Percentiles rank a stretch among this genome's conserved stretches.
phyloP scores from a whole-genome alignment of 139 green algal genomes.

The Marvania coccoides region DNA sequence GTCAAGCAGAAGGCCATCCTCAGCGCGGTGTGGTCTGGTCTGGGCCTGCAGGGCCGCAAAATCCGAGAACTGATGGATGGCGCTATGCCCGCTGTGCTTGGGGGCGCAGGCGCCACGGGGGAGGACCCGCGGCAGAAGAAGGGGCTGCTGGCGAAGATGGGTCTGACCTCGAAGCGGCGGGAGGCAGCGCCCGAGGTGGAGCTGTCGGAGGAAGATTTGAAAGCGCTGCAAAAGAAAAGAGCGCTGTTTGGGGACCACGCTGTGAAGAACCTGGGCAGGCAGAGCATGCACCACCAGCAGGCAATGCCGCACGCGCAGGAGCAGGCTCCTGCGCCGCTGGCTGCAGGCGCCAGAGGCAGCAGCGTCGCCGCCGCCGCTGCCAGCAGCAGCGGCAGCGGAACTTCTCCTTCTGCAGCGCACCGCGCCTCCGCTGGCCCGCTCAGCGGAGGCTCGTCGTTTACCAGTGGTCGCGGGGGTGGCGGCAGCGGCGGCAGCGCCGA shows the following conservation, averaged over 20 bases:
- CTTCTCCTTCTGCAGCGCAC: too few species aligned
- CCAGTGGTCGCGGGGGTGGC: too few species aligned
- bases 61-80: conserved; percentile 37
- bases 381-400: too few species aligned
- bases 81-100: neutral
- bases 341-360: too few species aligned
- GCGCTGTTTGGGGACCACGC: conserved; percentile 31
- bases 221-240: conserved; percentile 24
- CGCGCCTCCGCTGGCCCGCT: too few species aligned
- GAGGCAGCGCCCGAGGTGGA: neutral
- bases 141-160: conserved; percentile 3
- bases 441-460: too few species aligned
- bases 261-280: neutral
- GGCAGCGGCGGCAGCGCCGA: too few species aligned
- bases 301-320: neutral
- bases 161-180: neutral
- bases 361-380: too few species aligned
- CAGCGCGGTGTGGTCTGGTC: conserved; percentile 50
- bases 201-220: neutral
- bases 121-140: neutral
- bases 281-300: neutral
- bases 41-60: conserved; percentile 65
- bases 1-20: conserved; percentile 73
- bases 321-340: too few species aligned
- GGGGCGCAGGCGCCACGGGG: neutral